These are phyloP conservation scores for Hanseniaspora osmophila DNA, from an alignment of 805 yeast species.

Conservation along the genomic window DNA sequence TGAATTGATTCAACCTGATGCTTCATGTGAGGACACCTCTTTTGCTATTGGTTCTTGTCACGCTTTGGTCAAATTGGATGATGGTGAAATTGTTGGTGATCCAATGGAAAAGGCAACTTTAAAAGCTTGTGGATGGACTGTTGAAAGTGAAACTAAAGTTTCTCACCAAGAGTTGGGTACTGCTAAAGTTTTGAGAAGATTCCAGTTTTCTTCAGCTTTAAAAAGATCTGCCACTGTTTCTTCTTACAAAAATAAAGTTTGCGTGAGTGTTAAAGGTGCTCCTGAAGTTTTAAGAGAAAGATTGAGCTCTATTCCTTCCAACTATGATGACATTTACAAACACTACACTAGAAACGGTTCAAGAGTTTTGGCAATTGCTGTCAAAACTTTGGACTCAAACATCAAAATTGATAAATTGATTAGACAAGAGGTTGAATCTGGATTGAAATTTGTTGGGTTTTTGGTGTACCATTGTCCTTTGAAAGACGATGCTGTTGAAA, in stretches of 20 bases:
- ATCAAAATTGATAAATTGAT: slow-evolving; percentile 42
- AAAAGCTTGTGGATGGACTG: slow-evolving; percentile 73
- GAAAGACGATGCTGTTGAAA: slow-evolving; percentile 82
- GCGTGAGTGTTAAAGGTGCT: slow-evolving; percentile 92
- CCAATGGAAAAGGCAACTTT: slow-evolving; percentile 98
- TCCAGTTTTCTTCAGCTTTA: slow-evolving; percentile 91
- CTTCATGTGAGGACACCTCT: slow-evolving; percentile 38
- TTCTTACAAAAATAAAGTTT: slow-evolving; percentile 35
- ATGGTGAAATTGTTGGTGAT: slow-evolving; percentile 96
- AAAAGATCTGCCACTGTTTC: slow-evolving; percentile 90
- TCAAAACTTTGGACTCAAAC: slow-evolving; percentile 50
- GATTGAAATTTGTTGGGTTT: slow-evolving; percentile 75
- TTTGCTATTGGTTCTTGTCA: slow-evolving; percentile 87
- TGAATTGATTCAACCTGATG: slow-evolving; percentile 35
- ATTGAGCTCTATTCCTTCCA: slow-evolving; percentile 54
- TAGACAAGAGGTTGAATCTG: slow-evolving; percentile 66
- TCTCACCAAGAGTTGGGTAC: slow-evolving; percentile 32
- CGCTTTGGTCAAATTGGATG: slow-evolving; percentile 85
- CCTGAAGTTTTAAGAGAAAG: slow-evolving; percentile 86
- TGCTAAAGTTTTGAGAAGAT: slow-evolving; percentile 72
- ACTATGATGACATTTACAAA: slow-evolving; percentile 76
- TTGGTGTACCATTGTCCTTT: slow-evolving; percentile 95
- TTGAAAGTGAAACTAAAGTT: slow-evolving; percentile 63
- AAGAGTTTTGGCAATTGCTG: slow-evolving; percentile 90
- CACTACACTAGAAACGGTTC: slow-evolving; percentile 90